phyloP scores from a whole-genome alignment of 129 eudicot species.

The Solidago caesia region DNA sequence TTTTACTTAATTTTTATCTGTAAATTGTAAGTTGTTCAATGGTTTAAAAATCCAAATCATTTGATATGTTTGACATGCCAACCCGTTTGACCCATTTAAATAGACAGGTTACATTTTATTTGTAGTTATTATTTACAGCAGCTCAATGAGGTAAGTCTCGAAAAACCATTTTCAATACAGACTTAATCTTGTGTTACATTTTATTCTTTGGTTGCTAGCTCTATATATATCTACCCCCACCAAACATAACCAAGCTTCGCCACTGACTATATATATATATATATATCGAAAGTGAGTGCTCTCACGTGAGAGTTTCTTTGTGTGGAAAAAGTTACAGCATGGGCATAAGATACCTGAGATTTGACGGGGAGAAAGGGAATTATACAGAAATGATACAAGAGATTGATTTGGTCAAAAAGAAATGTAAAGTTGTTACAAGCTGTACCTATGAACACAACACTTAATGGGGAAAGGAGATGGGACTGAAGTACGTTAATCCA shows the following conservation, averaged over 20 bases:
- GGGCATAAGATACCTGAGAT: neutral
- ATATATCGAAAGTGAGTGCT: conserved; percentile 56
- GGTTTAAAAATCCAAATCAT: too few relatives aligned
- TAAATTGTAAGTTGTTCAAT: too few relatives aligned
- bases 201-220: conserved; percentile 23
- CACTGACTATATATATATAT: too few relatives aligned
- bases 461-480: conserved; percentile 54
- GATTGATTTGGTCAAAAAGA: conserved; percentile 30
- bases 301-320: conserved; percentile 44
- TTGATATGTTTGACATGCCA: too few relatives aligned
- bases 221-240: too few relatives aligned
- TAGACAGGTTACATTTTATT: too few relatives aligned
- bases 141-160: conserved; percentile 30
- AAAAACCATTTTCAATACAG: neutral
- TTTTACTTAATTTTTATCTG: too few relatives aligned
- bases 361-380: conserved; percentile 20
- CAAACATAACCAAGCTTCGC: too few relatives aligned
- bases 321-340: conserved; percentile 35
- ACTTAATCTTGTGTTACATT: neutral
- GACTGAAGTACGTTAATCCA: conserved; percentile 45
- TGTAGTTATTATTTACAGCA: conserved; percentile 10
- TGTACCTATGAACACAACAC: conserved; percentile 41
- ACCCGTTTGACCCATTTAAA: too few relatives aligned
- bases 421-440: conserved; percentile 35
- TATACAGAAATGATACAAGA: conserved; percentile 4